Conservation (phyloP, 805 yeast species). For the Candida boleticola region DNA sequence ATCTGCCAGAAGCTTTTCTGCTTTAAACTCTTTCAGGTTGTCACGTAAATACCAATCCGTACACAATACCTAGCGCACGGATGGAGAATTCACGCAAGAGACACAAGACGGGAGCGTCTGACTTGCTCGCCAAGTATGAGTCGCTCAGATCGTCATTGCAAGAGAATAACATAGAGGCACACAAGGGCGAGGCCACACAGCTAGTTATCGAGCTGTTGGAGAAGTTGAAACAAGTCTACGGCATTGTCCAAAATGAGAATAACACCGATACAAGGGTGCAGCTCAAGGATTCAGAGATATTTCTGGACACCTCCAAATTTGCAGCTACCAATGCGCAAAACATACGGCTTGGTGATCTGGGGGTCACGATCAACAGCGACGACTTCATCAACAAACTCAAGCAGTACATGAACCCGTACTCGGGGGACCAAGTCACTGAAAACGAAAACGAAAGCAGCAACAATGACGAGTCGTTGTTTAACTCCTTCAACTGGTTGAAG, state of each 20-base stretch:
- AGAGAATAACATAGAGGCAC: slow-evolving; percentile 47
- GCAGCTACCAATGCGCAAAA: slow-evolving; percentile 65
- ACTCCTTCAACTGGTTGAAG: slow-evolving; percentile 55
- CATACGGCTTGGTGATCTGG: slow-evolving; percentile 55
- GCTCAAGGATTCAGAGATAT: slow-evolving; percentile 59
- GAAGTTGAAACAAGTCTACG: slow-evolving; percentile 47
- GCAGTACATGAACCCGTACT: slow-evolving; percentile 24
- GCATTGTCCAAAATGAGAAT: slow-evolving; percentile 35
- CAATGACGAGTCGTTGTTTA: slow-evolving; percentile 28
- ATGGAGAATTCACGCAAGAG: slow-evolving; percentile 1
- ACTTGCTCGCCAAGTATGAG: slow-evolving; percentile 25
- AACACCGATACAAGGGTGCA: slow-evolving; percentile 35
- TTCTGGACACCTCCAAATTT: slow-evolving; percentile 57
- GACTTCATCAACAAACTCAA: slow-evolving; percentile 44
- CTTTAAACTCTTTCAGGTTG: too few species aligned
- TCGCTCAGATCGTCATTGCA: slow-evolving; percentile 22
- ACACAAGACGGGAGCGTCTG: slow-evolving; percentile 16
- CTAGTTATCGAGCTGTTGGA: slow-evolving; percentile 45
- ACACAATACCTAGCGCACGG: too few species aligned
- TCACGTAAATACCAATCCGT: too few species aligned
- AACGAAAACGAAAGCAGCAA: slow-evolving; percentile 17
- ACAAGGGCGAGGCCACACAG: slow-evolving; percentile 56
- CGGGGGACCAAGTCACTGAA: slow-evolving; percentile 10
- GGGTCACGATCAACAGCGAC: slow-evolving; percentile 46
- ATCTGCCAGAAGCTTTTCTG: too few species aligned